Percentiles rank a stretch among this genome's conserved stretches.
These are phyloP conservation scores for Heliamphora exappendiculata DNA, from an alignment of 148 eudicot species.

Conservation along the genomic window DNA sequence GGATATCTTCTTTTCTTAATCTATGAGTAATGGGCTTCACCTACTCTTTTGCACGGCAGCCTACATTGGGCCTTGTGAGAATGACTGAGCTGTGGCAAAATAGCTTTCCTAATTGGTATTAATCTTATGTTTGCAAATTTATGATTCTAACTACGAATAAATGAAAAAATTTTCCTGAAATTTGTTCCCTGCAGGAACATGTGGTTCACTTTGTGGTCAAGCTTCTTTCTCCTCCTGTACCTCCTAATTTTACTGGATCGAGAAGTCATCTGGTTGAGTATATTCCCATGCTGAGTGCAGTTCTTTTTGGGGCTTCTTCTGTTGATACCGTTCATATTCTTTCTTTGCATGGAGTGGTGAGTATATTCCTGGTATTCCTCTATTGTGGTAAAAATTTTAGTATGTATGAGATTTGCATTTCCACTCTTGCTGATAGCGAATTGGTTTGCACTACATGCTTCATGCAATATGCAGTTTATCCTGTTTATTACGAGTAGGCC, in stretches of 20 bases:
- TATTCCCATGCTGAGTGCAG: constrained; percentile 18
- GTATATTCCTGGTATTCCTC: not conserved
- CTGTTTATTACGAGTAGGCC: not conserved
- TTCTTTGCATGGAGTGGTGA: constrained; percentile 27
- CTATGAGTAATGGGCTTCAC: constrained; percentile 2
- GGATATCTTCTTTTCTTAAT: not conserved
- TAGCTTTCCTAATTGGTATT: not conserved
- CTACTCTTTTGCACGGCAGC: not conserved
- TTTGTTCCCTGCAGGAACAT: constrained; percentile 16
- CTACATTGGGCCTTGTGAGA: not conserved
- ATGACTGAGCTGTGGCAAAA: constrained; percentile 1
- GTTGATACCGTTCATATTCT: constrained; percentile 26
- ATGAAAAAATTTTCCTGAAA: not conserved
- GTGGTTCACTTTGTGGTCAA: constrained; percentile 26
- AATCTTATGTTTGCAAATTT: not conserved
- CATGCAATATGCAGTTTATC: not conserved
- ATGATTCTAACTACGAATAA: not conserved
- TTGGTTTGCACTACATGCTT: not conserved
- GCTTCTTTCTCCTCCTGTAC: constrained; percentile 25
- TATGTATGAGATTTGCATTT: not conserved
- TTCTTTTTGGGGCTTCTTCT: constrained; percentile 27
- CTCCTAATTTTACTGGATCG: constrained; percentile 12
- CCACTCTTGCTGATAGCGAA: not conserved
- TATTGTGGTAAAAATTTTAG: not conserved
- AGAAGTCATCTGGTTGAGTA: constrained; percentile 19